A percentile compares a stretch with the other conserved stretches of the same genome.
Conservation (phyloP, 2,329 filamentous ascomycete genomes). For the Sporothrix pseudoabietina region DNA sequence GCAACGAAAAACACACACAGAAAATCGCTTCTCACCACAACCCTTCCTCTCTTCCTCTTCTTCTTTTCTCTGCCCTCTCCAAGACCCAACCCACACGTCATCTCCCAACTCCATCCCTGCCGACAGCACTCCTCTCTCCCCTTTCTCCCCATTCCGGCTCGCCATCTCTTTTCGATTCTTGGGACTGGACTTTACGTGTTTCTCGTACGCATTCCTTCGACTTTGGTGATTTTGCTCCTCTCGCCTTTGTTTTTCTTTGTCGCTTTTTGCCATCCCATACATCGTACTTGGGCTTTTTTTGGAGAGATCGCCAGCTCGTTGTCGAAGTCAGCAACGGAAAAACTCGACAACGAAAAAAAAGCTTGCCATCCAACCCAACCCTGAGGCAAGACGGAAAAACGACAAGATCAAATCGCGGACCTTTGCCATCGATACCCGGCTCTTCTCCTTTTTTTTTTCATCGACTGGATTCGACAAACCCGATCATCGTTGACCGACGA, state of each 20-base stretch:
- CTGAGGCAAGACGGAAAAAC: neutral
- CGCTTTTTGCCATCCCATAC: neutral
- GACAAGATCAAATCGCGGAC: neutral
- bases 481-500: neutral
- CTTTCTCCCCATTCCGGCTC: neutral
- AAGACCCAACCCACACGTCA: conserved; percentile 20
- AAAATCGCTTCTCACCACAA: neutral
- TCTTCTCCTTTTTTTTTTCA: neutral
- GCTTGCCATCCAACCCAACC: neutral
- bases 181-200: neutral
- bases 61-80: neutral
- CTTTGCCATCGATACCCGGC: neutral
- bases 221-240: neutral
- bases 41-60: neutral
- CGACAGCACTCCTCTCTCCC: neutral
- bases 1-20: conserved; percentile 22
- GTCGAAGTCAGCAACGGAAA: neutral
- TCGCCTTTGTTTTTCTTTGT: neutral
- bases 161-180: neutral
- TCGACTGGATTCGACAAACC: neutral
- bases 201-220: neutral
- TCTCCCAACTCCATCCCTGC: conserved; percentile 23
- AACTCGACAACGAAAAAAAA: neutral
- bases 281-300: neutral
- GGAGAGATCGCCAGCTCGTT: neutral